phyloP scores from a whole-genome alignment of 306 rosid genomes.

The Rosa multiflora region DNA sequence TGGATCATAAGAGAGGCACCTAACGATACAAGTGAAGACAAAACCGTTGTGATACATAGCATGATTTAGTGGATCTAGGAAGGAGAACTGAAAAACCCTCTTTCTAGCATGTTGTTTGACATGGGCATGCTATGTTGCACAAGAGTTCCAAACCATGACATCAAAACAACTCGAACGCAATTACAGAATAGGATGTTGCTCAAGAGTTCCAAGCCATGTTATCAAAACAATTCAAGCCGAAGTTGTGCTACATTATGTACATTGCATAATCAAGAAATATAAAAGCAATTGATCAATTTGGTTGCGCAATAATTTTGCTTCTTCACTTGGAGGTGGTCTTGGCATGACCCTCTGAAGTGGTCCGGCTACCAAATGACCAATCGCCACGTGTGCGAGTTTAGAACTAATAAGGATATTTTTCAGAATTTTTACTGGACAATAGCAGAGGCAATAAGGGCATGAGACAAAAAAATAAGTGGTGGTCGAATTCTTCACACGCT shows the following conservation, averaged over 20 bases:
- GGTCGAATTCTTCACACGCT: too few relatives aligned
- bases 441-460: background rate
- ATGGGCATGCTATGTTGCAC: background rate
- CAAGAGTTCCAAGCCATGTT: too few relatives aligned
- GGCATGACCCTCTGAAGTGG: background rate
- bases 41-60: background rate
- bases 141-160: background rate
- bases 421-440: too few relatives aligned
- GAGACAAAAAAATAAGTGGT: background rate
- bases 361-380: background rate
- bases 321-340: background rate
- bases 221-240: background rate
- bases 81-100: background rate
- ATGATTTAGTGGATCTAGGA: background rate
- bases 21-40: background rate
- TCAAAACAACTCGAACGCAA: background rate
- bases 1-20: background rate
- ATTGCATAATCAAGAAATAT: background rate
- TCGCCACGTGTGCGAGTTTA: background rate
- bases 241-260: background rate
- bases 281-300: background rate
- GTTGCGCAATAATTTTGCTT: background rate
- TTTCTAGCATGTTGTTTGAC: background rate
- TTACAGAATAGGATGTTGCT: too few relatives aligned
- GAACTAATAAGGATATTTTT: too few relatives aligned